Conservation (phyloP, 2,329 filamentous ascomycete genomes). For the Gaeumannomyces sp. region DNA sequence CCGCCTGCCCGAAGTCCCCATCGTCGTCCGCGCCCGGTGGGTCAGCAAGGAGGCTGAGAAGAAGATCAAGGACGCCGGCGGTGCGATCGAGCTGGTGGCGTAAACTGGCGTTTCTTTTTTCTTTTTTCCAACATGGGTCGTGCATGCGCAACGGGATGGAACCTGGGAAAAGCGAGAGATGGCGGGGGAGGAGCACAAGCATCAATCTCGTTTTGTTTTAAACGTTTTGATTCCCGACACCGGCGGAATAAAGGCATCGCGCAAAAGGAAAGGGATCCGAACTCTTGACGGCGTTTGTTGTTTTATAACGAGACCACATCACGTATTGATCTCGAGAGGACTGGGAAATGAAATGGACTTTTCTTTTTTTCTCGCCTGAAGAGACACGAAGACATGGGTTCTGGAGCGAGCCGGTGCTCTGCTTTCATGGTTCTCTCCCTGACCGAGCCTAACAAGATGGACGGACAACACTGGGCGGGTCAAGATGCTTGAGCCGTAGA, state of each 20-base stretch:
- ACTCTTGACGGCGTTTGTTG: constrained; percentile 10
- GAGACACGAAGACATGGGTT: no score
- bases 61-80: constrained; percentile 98
- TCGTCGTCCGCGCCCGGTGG: constrained; percentile 93
- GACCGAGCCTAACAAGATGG: background rate
- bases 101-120: constrained; percentile 38
- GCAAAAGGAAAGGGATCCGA: constrained; percentile 5
- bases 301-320: constrained; percentile 10
- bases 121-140: constrained; percentile 4
- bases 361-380: background rate
- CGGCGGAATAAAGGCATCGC: constrained; percentile 8
- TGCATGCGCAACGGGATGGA: background rate
- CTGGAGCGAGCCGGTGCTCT: no score
- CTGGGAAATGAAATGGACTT: background rate
- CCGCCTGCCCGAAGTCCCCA: constrained; percentile 82
- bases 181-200: background rate
- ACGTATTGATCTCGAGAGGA: constrained; percentile 2
- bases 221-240: background rate
- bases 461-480: background rate
- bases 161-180: background rate
- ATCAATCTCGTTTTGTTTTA: constrained; percentile 4
- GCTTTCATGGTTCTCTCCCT: background rate
- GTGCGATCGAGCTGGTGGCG: constrained; percentile 91
- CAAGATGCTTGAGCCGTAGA: background rate
- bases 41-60: constrained; percentile 94